phyloP scores from a whole-genome alignment of 768 basidiomycete species.

The Pisolithus marmoratus region DNA sequence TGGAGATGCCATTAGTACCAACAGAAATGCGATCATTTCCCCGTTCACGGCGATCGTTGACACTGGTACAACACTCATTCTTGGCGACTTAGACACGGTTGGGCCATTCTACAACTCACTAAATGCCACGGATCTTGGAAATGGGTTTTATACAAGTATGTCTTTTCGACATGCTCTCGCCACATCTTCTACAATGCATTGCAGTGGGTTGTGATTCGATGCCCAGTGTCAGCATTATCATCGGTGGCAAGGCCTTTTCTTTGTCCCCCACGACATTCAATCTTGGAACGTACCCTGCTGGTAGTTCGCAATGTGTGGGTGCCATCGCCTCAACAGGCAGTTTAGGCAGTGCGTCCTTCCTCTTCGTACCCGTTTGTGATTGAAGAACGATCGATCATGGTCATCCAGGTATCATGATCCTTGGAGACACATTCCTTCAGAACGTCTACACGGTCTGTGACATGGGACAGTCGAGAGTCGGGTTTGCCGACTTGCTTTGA shows the following conservation, averaged over 20 bases:
- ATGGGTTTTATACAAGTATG: conserved; percentile 33
- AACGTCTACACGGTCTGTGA: conserved; percentile 45
- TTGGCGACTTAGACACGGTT: conserved; percentile 37
- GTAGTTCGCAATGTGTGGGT: conserved; percentile 14
- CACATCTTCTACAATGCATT: neutral
- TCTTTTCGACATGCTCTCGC: neutral
- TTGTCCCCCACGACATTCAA: conserved; percentile 30
- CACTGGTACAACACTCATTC: conserved; percentile 41
- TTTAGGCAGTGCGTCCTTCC: conserved; percentile 16
- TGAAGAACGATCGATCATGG: neutral
- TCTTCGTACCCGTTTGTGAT: neutral
- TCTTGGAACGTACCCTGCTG: conserved; percentile 25
- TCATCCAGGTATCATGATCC: conserved; percentile 25
- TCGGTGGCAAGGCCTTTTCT: conserved; percentile 27
- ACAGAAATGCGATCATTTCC: conserved; percentile 12
- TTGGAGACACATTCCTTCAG: conserved; percentile 38
- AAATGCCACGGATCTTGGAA: conserved; percentile 24
- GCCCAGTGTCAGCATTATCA: conserved; percentile 27
- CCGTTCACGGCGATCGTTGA: conserved; percentile 35
- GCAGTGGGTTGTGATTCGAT: conserved; percentile 22
- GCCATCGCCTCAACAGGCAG: conserved; percentile 8
- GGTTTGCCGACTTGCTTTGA: conserved; percentile 31
- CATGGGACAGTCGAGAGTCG: conserved; percentile 32
- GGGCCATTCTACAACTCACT: conserved; percentile 24
- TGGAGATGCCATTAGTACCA: conserved; percentile 14